Conservation (phyloP, 148 eudicot species). For the Rhododendron ferrugineum region DNA sequence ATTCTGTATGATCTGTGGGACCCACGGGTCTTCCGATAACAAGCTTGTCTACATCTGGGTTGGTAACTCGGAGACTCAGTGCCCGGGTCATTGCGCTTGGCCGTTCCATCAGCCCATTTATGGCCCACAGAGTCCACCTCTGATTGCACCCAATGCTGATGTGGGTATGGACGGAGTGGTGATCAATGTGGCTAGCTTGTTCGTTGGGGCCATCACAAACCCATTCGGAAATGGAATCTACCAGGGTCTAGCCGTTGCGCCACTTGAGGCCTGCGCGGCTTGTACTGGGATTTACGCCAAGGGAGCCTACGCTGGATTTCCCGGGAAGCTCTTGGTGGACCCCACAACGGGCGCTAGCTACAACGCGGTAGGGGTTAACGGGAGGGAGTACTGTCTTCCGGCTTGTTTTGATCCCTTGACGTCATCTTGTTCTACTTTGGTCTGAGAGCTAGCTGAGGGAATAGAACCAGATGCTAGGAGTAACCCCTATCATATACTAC, state of each 20-base stretch:
- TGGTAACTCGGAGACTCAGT: constrained; percentile 30
- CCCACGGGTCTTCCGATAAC: constrained; percentile 21
- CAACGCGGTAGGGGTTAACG: constrained; percentile 30
- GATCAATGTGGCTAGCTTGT: constrained; percentile 28
- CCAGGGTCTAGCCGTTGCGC: constrained; percentile 33
- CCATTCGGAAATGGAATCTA: constrained; percentile 38
- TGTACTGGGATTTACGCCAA: constrained; percentile 32
- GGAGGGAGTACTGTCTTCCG: constrained; percentile 33
- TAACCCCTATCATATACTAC: not conserved
- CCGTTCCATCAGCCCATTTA: constrained; percentile 40
- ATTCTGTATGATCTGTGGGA: constrained; percentile 33
- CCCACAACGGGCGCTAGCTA: constrained; percentile 22
- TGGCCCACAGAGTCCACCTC: constrained; percentile 33
- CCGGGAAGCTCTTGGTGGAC: constrained; percentile 34
- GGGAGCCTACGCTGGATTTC: constrained; percentile 36
- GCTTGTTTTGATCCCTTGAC: constrained; percentile 32
- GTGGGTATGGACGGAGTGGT: constrained; percentile 36
- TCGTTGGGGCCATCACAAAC: constrained; percentile 29
- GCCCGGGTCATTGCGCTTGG: constrained; percentile 17
- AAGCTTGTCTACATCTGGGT: constrained; percentile 33
- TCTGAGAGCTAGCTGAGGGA: not conserved
- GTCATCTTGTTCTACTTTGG: constrained; percentile 25
- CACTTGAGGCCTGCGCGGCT: constrained; percentile 34
- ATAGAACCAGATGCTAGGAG: not conserved
- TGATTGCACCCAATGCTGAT: constrained; percentile 32